Base-by-base conservation (phyloP, 768 basidiomycete genomes). In the Tulasnella sp. region DNA sequence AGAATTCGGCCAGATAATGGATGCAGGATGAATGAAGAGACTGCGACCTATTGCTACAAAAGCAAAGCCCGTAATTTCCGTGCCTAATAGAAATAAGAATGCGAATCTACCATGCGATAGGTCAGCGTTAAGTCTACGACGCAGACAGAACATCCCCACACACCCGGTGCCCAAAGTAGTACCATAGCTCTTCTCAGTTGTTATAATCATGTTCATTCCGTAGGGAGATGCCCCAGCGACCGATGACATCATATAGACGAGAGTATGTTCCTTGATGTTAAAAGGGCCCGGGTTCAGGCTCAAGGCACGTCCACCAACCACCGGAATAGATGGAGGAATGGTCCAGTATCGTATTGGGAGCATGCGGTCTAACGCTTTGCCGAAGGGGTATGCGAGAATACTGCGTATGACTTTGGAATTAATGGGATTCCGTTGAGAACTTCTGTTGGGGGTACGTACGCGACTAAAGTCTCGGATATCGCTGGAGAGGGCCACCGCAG, bases 1-100 rank as follows among this genome's bases (percentile, higher is more conserved):
- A 83, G 97, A 97, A 84, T 93, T 91, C 7, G 98, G 98, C 98
- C 98, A 99, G 67, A 99, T 93, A 94, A 99, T 94, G 81, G 93
- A 93, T 6, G 96, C 97, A 0, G 98, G 98, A 93, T 92, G 96
- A 0, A 99, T 94, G 81, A 99, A 86, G 84, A 98, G 95, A 40
- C 95, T 87, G 57, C 96, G 87, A 82, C 93, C 94, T 37, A 98
- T 82, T 3, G 98, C 98, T 0, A 97, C 96, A 29, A 98, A 87
- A 35, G 94, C 94, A 82, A 99, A 97, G 2, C 97, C 98, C 0
- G 94, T 94, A 77, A 98, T 85, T 85, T 99, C 95, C 0, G 96
- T 96, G n/a, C 94, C 91, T 42, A 99, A 85, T 46, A 96, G 88
- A 32, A 98, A 85, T 18, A 93, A 86, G 10, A 93, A 85, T 79